Conservation (phyloP, 108 stramenopile species). For the Nannochloropsis salina region DNA sequence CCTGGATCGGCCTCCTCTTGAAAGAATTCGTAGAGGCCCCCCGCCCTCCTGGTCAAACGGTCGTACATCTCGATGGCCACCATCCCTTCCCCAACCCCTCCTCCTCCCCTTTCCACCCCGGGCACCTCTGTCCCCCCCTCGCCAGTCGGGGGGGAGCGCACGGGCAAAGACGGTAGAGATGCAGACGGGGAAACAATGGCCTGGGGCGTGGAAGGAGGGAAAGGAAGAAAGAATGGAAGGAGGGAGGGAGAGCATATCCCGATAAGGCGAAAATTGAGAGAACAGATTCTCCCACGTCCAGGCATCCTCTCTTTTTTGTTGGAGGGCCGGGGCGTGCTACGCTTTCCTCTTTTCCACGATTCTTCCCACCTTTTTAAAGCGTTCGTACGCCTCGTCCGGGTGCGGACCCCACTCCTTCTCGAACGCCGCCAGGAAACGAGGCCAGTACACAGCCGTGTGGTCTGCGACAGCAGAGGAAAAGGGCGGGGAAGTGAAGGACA, state of each 20-base stretch:
- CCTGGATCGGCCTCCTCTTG: background rate
- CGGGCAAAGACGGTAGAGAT: background rate
- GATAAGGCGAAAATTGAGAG: too few relatives aligned
- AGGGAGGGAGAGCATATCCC: background rate
- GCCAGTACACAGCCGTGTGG: background rate
- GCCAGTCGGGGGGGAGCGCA: background rate
- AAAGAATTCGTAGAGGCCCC: slow-evolving; percentile 42
- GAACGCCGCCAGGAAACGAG: background rate
- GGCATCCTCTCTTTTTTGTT: background rate
- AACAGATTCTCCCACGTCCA: too few relatives aligned
- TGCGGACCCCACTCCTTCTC: background rate
- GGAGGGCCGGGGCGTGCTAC: background rate
- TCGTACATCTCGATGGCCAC: slow-evolving; percentile 30
- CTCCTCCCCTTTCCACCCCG: background rate
- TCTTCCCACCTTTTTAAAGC: background rate
- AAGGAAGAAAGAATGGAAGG: background rate
- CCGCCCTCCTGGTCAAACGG: slow-evolving; percentile 28
- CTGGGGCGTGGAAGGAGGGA: background rate
- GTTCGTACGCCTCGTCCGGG: background rate
- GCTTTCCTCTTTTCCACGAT: background rate
- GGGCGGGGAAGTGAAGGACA: background rate
- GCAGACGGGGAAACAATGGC: background rate
- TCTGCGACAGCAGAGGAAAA: background rate
- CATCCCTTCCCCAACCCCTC: background rate
- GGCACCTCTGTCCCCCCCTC: slow-evolving; percentile 21